A percentile compares a stretch with the other conserved stretches of the same genome.
phyloP scores from a whole-genome alignment of 2,329 filamentous ascomycete genomes.

The Xylariaceae sp. region DNA sequence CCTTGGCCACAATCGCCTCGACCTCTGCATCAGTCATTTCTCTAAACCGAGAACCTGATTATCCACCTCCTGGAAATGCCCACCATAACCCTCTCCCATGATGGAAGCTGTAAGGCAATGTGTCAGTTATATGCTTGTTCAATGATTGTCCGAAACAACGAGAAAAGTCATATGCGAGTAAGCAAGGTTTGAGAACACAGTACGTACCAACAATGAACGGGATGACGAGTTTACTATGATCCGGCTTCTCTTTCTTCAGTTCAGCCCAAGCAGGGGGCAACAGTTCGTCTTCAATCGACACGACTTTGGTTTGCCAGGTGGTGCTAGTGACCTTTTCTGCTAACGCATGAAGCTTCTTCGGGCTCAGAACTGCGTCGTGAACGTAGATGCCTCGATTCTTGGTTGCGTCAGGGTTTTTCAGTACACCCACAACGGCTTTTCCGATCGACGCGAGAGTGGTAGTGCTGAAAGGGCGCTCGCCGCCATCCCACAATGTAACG shows the following conservation, averaged over 20 bases:
- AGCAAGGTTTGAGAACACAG: no score
- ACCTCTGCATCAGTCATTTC: slow-evolving; percentile 32
- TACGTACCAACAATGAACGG: slow-evolving; percentile 31
- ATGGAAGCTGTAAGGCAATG: no score
- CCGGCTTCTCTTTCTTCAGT: slow-evolving; percentile 28
- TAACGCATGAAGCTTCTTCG: slow-evolving; percentile 45
- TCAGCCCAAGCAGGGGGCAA: slow-evolving; percentile 28
- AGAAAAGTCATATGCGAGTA: no score
- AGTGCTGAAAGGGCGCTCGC: slow-evolving; percentile 41
- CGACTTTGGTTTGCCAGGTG: slow-evolving; percentile 24
- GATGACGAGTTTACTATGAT: slow-evolving; percentile 20
- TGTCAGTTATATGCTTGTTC: no score
- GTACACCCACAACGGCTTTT: slow-evolving; percentile 43
- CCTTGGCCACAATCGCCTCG: slow-evolving; percentile 15
- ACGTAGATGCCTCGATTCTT: slow-evolving; percentile 49
- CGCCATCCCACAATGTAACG: slow-evolving; percentile 47
- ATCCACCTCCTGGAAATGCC: slow-evolving; percentile 29
- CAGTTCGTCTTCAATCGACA: slow-evolving; percentile 26
- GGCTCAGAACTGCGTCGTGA: slow-evolving; percentile 33
- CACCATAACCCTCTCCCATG: slow-evolving; percentile 32
- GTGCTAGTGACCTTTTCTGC: slow-evolving; percentile 22
- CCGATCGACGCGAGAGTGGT: slow-evolving; percentile 45
- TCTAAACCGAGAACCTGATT: slow-evolving; percentile 38
- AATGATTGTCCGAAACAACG: no score
- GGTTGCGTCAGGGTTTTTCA: slow-evolving; percentile 43